Percentiles rank a stretch among this genome's conserved stretches.
phyloP scores from a whole-genome alignment of 2,329 filamentous ascomycete genomes.

The Monilinia fructicola region DNA sequence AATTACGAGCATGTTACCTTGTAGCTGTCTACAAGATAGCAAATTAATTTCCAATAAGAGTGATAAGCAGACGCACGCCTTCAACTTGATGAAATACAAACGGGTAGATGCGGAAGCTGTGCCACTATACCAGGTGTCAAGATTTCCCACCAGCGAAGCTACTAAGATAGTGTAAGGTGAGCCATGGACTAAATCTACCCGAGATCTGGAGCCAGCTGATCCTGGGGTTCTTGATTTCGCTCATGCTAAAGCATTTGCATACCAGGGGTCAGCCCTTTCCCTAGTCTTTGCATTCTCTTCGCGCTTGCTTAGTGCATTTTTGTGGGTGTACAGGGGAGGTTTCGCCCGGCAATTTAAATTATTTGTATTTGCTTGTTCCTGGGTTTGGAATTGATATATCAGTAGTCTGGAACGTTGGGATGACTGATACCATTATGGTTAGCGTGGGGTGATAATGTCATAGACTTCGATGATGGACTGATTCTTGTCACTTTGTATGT shows the following conservation, averaged over 20 bases:
- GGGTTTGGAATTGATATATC: slow-evolving; percentile 4
- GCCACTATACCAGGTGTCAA: slow-evolving; percentile 13
- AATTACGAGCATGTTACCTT: slow-evolving; percentile 5
- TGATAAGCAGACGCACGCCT: slow-evolving; percentile 8
- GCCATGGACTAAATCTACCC: slow-evolving; percentile 15
- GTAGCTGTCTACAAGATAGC: slow-evolving; percentile 11
- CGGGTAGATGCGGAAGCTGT: slow-evolving; percentile 20
- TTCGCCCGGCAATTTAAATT: not conserved
- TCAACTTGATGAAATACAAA: not conserved
- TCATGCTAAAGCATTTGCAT: slow-evolving; percentile 13
- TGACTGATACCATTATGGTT: slow-evolving; percentile 1
- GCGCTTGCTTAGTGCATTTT: slow-evolving; percentile 20
- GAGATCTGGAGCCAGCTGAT: slow-evolving; percentile 24
- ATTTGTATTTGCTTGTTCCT: slow-evolving; percentile 20
- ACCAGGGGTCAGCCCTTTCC: not conserved
- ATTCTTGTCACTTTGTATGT: slow-evolving; percentile 9
- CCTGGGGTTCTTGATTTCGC: slow-evolving; percentile 14
- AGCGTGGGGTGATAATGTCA: slow-evolving; percentile 17
- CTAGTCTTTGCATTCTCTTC: slow-evolving; percentile 19
- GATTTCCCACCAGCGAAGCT: slow-evolving; percentile 13
- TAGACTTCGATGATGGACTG: slow-evolving; percentile 6
- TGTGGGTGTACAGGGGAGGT: slow-evolving; percentile 4
- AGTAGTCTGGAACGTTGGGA: slow-evolving; percentile 9
- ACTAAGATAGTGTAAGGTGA: slow-evolving; percentile 2
- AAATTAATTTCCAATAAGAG: slow-evolving; percentile 15